Conservation (phyloP, 176 grass and related monocot species). For the Leersia perrieri region DNA sequence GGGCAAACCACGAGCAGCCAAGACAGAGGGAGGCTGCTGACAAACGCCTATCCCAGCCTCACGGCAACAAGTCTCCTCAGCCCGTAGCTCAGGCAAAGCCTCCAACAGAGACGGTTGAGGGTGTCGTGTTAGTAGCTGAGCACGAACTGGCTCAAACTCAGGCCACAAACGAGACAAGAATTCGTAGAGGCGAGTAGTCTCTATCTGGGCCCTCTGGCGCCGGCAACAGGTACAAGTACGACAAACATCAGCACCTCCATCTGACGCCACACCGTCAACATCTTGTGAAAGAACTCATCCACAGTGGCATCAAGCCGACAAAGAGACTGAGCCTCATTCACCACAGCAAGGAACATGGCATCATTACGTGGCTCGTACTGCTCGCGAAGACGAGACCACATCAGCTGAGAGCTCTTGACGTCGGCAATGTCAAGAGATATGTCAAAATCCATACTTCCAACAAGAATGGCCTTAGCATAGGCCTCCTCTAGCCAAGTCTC, state of each 20-base stretch:
- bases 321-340: neutral
- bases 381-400: neutral
- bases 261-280: too few species aligned
- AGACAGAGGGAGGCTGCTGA: too few species aligned
- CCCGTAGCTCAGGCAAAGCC: neutral
- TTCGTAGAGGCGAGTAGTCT: neutral
- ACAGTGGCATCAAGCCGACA: neutral
- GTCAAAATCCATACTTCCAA: too few species aligned
- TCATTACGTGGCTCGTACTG: neutral
- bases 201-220: neutral
- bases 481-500: too few species aligned
- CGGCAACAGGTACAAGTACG: neutral
- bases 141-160: neutral
- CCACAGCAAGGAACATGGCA: neutral
- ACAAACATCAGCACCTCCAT: neutral
- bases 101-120: neutral
- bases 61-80: neutral
- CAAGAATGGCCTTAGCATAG: too few species aligned
- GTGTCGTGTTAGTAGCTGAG: neutral
- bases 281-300: neutral
- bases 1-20: too few species aligned
- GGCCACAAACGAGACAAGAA: neutral
- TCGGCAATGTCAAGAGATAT: too few species aligned
- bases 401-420: neutral
- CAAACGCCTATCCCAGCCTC: too few species aligned